Evolutionary conservation across 257 asterid genomes (phyloP).

Genomic region (Schizonepeta tenuifolia): DNA sequence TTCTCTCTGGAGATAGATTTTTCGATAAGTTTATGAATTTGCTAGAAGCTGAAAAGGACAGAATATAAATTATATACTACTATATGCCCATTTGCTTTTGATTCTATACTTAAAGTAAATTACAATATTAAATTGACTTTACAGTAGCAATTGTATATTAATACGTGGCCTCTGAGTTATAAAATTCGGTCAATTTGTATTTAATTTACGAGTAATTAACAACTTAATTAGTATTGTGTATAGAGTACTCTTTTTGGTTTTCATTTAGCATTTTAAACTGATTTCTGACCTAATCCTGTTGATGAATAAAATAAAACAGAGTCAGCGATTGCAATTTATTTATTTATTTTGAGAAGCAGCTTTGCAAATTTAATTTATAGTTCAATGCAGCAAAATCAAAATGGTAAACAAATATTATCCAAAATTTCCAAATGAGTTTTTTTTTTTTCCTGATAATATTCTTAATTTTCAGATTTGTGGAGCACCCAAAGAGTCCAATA

Average conservation of each 20-base stretch:
- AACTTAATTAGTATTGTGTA: neutral
- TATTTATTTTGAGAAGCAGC: no score
- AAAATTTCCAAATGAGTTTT: no score
- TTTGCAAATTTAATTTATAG: neutral
- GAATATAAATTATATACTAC: neutral
- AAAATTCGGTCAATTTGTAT: neutral
- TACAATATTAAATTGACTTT: neutral
- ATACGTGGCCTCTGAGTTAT: neutral
- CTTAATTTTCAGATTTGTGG: no score
- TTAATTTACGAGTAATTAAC: neutral
- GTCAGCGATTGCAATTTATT: neutral
- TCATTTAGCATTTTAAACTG: neutral
- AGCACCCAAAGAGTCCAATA: no score
- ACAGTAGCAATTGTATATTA: neutral
- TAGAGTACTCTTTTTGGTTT: neutral
- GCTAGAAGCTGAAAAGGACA: neutral
- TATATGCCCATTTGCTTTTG: neutral
- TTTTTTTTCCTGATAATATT: no score
- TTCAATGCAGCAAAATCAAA: neutral
- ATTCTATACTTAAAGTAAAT: neutral
- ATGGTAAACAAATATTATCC: neutral
- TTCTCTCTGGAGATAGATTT: neutral
- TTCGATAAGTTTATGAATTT: constrained; percentile 10
- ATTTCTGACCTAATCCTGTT: neutral
- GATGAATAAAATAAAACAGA: neutral